Evolutionary conservation across 2,329 filamentous ascomycete genomes (phyloP).

Genomic region (Atkinsonella texensis): DNA sequence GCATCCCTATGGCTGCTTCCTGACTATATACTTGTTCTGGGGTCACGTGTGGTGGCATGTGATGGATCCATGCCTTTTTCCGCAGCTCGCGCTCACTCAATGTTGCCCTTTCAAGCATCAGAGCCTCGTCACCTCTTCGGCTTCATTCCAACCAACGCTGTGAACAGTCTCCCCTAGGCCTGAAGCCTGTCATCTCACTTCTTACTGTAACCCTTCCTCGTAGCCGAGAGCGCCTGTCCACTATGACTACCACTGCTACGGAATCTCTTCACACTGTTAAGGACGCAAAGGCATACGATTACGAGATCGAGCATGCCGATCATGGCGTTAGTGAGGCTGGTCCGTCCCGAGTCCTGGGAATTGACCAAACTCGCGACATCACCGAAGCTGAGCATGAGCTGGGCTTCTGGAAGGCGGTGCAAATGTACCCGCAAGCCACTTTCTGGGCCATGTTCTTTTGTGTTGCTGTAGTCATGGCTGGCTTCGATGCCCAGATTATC

Average conservation of each 20-base stretch:
- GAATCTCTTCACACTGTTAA: neutral
- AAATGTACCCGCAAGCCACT: slow-evolving; percentile 26
- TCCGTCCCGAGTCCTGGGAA: slow-evolving; percentile 7
- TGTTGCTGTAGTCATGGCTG: slow-evolving; percentile 18
- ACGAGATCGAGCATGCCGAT: neutral
- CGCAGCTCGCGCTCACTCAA: too few relatives aligned
- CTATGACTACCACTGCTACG: neutral
- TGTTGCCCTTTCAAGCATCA: too few relatives aligned
- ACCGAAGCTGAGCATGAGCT: slow-evolving; percentile 15
- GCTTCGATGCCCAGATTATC: slow-evolving; percentile 25
- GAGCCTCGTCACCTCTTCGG: too few relatives aligned
- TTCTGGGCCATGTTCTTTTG: slow-evolving; percentile 19
- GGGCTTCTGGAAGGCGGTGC: slow-evolving; percentile 17
- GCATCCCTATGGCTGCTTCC: too few relatives aligned
- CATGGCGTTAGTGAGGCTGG: neutral
- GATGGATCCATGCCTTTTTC: too few relatives aligned
- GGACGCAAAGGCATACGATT: neutral
- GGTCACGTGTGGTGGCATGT: too few relatives aligned
- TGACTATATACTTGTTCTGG: too few relatives aligned
- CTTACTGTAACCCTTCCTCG: too few relatives aligned
- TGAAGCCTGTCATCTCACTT: too few relatives aligned
- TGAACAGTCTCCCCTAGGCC: too few relatives aligned
- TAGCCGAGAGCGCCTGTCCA: neutral
- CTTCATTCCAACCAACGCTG: too few relatives aligned
- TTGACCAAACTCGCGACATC: slow-evolving; percentile 13